Percentiles rank a stretch among this genome's conserved stretches.
Evolutionary conservation across 176 grass and related monocot genomes (phyloP).

Genomic region (Neostapfia colusana): DNA sequence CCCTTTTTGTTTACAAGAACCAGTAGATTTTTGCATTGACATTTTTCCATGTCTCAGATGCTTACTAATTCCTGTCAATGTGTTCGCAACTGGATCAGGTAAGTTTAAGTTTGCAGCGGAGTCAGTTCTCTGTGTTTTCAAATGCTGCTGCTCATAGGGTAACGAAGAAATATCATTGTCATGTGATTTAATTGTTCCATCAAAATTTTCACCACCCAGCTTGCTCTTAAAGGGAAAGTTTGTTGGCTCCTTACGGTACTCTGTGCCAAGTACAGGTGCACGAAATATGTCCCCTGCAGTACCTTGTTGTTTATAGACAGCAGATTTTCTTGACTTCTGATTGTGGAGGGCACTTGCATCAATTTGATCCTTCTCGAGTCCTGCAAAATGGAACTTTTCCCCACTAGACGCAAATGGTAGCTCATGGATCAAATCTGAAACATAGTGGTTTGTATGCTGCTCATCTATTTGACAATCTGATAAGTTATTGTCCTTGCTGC

Average conservation of each 20-base stretch:
- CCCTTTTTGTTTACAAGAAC: constrained; percentile 38
- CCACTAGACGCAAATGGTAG: neutral
- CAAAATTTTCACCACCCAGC: constrained; percentile 25
- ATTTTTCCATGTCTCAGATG: constrained; percentile 4
- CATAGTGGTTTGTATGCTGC: constrained; percentile 32
- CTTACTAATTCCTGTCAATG: constrained; percentile 15
- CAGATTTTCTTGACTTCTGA: constrained; percentile 26
- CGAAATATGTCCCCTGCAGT: neutral
- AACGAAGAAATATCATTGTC: constrained; percentile 13
- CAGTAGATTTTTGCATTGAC: constrained; percentile 24
- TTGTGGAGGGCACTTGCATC: constrained; percentile 12
- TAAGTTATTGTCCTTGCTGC: constrained; percentile 42
- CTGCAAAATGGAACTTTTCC: constrained; percentile 5
- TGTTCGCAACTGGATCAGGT: constrained; percentile 21
- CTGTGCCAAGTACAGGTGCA: constrained; percentile 16
- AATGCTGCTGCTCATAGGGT: constrained; percentile 5
- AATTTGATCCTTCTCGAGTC: constrained; percentile 13
- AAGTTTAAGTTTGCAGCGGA: constrained; percentile 28
- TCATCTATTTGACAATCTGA: constrained; percentile 35
- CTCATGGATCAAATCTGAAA: constrained; percentile 36
- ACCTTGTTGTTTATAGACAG: constrained; percentile 12
- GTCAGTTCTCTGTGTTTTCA: constrained; percentile 38
- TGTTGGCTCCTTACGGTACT: constrained; percentile 15
- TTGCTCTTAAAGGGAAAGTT: constrained; percentile 23
- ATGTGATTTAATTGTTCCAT: constrained; percentile 8